Base-by-base conservation (phyloP, 2,329 filamentous ascomycete species). In the Kalmusia sp. region DNA sequence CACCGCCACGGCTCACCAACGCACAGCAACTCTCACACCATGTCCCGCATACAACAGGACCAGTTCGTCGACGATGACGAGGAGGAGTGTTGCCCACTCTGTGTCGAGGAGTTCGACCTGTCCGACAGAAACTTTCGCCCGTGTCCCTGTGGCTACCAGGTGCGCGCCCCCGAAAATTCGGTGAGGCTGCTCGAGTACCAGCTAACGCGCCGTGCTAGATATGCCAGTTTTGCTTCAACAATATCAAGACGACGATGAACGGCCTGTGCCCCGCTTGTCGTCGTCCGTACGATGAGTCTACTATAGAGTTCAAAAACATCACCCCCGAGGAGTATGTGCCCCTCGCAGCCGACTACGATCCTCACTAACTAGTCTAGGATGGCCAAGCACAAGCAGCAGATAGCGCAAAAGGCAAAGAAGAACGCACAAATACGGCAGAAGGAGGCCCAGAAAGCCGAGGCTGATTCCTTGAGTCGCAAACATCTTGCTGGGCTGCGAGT, bases 181-280 rank as follows among this genome's bases (percentile, higher is more conserved):
- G 51, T 55, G 50, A 54, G 51, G 51, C 45, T 52, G 19, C 27
- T 46, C 51, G n/a, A 45, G 38, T 39, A 46, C 56, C 51, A 58
- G 48, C 71, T 73, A 60, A 73, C 58, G 14, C 49, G 14, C 15
- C 38, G 37, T 35, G 58, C 53, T 49, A 70, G 93, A 93, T 99
- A 74, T 99, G 95, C 77, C 96, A 99, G 81, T 99, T 99, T 78
- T 99, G 95, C 79, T 99, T 93, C 81, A 97, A 99, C 79, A 99
- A 98, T 75, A 96, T 99, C 75, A 96, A 96, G 79, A 96, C 90
- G 67, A 97, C 97, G 68, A 92, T 96, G 84, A 98, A 97, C 72
- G 93, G 93, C 30, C 84, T 97, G 52, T 99, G 95, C 76, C 95
- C 95, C n/a, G 96, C 96, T 63, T 99, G 95, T 75, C 87, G 95